phyloP scores from a whole-genome alignment of 208 protist species.

The Crithidia mellificae region DNA sequence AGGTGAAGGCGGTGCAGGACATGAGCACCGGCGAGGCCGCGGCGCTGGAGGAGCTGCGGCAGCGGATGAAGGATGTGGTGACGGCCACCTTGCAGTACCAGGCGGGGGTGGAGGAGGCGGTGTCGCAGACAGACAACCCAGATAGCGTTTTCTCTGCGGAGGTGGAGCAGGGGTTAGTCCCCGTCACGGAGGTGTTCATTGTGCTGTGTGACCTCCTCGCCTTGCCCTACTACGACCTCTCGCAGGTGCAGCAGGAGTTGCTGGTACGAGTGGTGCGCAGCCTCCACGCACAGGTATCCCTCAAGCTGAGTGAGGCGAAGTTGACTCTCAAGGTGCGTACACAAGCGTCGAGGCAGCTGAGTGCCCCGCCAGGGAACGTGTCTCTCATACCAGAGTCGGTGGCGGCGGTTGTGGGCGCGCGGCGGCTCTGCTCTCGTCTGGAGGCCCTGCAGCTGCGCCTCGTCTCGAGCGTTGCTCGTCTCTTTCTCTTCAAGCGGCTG shows the following conservation, averaged over 20 bases:
- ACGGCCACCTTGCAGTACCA: conserved; percentile 24
- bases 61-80: conserved; percentile 29
- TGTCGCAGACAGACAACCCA: neutral
- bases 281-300: conserved; percentile 41
- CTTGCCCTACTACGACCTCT: conserved; percentile 49
- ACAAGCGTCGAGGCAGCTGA: too few species aligned
- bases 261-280: conserved; percentile 49
- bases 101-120: conserved; percentile 20
- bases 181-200: conserved; percentile 34
- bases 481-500: conserved; percentile 72
- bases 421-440: conserved; percentile 35
- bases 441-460: conserved; percentile 73
- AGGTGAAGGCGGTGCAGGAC: conserved; percentile 24
- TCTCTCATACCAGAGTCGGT: too few species aligned
- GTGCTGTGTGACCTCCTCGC: conserved; percentile 69
- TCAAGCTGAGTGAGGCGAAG: conserved; percentile 34
- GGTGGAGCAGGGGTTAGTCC: neutral
- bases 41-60: conserved; percentile 8
- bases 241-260: conserved; percentile 64
- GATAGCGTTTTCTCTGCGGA: neutral
- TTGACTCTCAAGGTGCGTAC: too few species aligned
- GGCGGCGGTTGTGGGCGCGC: conserved; percentile 36
- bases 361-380: too few species aligned
- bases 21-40: neutral
- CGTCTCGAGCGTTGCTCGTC: conserved; percentile 50